Evolutionary conservation across 169 alveolate genomes (phyloP).

Genomic region (Babesia ovis): DNA sequence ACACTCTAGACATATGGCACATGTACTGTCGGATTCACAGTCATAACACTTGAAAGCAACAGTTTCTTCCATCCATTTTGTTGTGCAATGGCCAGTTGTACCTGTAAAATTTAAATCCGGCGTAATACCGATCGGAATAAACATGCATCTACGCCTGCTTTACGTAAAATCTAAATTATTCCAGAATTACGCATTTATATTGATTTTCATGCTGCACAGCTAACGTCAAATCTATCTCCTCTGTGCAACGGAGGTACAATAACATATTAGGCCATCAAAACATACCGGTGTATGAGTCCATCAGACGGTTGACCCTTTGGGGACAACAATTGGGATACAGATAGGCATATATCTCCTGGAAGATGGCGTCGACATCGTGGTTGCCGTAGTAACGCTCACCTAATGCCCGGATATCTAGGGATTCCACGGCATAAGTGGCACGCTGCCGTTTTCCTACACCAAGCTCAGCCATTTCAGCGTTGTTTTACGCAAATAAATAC

Average conservation of each 20-base stretch:
- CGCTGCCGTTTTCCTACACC: slow-evolving; percentile 1
- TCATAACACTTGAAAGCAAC: slow-evolving; percentile 66
- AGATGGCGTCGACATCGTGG: slow-evolving; percentile 23
- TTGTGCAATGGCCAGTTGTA: slow-evolving; percentile 53
- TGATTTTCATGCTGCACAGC: too few species aligned
- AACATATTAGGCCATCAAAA: not conserved
- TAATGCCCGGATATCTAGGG: not conserved
- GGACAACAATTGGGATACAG: slow-evolving; percentile 38
- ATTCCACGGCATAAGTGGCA: not conserved
- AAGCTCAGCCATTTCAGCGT: not conserved
- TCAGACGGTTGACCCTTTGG: slow-evolving; percentile 14
- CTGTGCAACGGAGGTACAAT: too few species aligned
- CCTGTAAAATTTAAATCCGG: slow-evolving; percentile 16
- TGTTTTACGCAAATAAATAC: not conserved
- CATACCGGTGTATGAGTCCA: slow-evolving; percentile 16
- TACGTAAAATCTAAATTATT: too few species aligned
- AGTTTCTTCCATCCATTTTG: slow-evolving; percentile 65
- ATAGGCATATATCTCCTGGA: slow-evolving; percentile 44
- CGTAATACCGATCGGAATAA: too few species aligned
- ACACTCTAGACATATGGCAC: slow-evolving; percentile 65
- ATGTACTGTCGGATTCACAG: slow-evolving; percentile 63
- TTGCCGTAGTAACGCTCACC: not conserved
- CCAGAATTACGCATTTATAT: too few species aligned
- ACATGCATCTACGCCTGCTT: too few species aligned
- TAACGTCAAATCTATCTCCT: too few species aligned